Percentiles rank a stretch among this genome's conserved stretches.
phyloP scores from a whole-genome alignment of 2,329 filamentous ascomycete genomes.

The Huntiella savannae region DNA sequence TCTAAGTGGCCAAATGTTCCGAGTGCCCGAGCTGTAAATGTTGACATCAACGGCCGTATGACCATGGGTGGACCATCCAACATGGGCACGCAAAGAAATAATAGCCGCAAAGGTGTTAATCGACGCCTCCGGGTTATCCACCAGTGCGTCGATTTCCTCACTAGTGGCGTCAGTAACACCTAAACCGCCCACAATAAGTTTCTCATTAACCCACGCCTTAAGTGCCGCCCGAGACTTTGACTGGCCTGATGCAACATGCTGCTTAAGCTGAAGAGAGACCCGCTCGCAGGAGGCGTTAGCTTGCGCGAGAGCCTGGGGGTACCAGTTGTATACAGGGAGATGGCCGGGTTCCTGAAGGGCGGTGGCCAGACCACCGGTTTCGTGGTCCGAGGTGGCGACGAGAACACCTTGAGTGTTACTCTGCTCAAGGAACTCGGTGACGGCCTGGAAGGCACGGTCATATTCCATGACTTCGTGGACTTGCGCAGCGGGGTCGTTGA shows the following conservation, averaged over 20 bases:
- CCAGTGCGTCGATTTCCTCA: slow-evolving; percentile 49
- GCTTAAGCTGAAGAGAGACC: slow-evolving; percentile 41
- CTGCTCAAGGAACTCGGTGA: slow-evolving; percentile 65
- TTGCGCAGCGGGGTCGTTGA: slow-evolving; percentile 67
- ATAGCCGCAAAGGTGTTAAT: slow-evolving; percentile 56
- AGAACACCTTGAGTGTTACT: slow-evolving; percentile 59
- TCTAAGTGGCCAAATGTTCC: slow-evolving; percentile 41
- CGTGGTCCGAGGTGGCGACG: slow-evolving; percentile 84
- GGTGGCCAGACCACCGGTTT: slow-evolving; percentile 74
- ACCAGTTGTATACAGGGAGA: slow-evolving; percentile 51
- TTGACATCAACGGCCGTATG: slow-evolving; percentile 93
- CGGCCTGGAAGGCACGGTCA: slow-evolving; percentile 65
- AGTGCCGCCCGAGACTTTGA: slow-evolving; percentile 23
- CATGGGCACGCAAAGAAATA: slow-evolving; percentile 68
- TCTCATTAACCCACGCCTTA: slow-evolving; percentile 45
- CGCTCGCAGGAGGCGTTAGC: slow-evolving; percentile 63
- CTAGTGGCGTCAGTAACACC: slow-evolving; percentile 58
- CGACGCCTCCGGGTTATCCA: slow-evolving; percentile 35
- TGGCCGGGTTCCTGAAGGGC: slow-evolving; percentile 46
- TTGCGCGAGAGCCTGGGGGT: slow-evolving; percentile 55
- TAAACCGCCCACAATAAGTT: slow-evolving; percentile 49
- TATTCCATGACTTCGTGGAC: slow-evolving; percentile 91
- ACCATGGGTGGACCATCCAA: slow-evolving; percentile 88
- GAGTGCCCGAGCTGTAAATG: slow-evolving; percentile 65
- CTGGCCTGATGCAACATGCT: slow-evolving; percentile 30